These are phyloP conservation scores for Dipteronia dyeriana DNA, from an alignment of 345 rosid genomes.

Conservation along the genomic window DNA sequence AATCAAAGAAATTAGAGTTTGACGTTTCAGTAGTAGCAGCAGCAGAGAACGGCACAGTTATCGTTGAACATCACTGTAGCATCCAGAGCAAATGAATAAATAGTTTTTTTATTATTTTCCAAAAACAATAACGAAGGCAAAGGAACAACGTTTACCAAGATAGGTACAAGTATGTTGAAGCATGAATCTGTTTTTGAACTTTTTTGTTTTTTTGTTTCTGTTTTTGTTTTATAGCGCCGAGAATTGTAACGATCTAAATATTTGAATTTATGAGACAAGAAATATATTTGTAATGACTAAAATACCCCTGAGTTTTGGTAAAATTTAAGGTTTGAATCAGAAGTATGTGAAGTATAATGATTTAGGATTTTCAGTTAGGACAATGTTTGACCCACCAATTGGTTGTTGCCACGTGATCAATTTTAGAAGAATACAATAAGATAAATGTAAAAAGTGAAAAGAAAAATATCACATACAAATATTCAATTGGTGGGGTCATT, in stretches of 20 bases:
- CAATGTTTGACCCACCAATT: no score
- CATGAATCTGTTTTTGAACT: constrained; percentile 12
- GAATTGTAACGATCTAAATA: constrained; percentile 53
- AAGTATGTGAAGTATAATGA: background rate
- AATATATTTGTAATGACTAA: constrained; percentile 18
- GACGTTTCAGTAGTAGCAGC: constrained; percentile 21
- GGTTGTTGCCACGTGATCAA: no score
- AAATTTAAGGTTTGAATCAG: background rate
- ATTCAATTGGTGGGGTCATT: no score
- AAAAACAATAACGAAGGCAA: constrained; percentile 15
- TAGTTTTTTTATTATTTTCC: constrained; percentile 3
- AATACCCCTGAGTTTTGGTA: background rate
- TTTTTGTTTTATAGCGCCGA: constrained; percentile 24
- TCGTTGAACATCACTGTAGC: constrained; percentile 31
- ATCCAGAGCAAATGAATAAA: constrained; percentile 22
- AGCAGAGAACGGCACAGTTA: constrained; percentile 29
- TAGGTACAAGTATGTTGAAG: constrained; percentile 32
- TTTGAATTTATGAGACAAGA: constrained; percentile 35
- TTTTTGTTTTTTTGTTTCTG: background rate
- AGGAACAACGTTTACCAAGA: constrained; percentile 30
- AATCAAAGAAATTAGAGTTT: constrained; percentile 23
- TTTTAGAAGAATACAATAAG: no score
- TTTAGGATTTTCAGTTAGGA: no score
- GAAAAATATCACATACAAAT: no score
- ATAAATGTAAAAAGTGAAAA: no score